These are phyloP conservation scores for Vigna trinervia DNA, from an alignment of 306 rosid species.

Conservation along the genomic window DNA sequence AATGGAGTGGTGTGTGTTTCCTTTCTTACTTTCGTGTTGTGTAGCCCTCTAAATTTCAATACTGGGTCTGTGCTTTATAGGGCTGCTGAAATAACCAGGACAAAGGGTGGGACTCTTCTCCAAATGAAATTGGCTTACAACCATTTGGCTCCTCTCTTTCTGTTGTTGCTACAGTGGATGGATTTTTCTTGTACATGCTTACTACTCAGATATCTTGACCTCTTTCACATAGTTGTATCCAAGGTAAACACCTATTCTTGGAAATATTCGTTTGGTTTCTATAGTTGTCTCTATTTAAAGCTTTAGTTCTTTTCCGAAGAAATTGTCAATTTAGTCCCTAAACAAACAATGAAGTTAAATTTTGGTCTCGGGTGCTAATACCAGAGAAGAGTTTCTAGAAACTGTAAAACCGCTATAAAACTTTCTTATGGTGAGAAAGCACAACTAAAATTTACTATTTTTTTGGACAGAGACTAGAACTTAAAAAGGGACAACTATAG, in stretches of 20 bases:
- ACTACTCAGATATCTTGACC: slow-evolving; percentile 76
- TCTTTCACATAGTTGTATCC: slow-evolving; percentile 84
- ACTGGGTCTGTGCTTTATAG: slow-evolving; percentile 62
- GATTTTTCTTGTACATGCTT: slow-evolving; percentile 86
- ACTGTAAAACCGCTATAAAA: neutral
- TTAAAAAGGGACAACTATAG: neutral
- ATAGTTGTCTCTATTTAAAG: neutral
- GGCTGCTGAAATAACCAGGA: slow-evolving; percentile 91
- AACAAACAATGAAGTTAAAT: neutral
- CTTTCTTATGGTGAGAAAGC: neutral
- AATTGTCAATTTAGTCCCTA: neutral
- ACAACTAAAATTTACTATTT: neutral
- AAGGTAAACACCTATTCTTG: slow-evolving; percentile 62
- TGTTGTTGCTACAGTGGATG: slow-evolving; percentile 87
- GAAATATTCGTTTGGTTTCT: neutral
- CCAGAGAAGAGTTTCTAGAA: no score
- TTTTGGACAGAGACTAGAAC: neutral
- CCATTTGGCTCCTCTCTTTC: slow-evolving; percentile 79
- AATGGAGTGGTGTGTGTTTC: neutral
- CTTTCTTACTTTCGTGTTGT: neutral
- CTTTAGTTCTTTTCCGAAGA: neutral
- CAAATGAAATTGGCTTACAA: slow-evolving; percentile 93
- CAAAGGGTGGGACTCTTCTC: slow-evolving; percentile 79
- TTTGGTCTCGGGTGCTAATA: neutral
- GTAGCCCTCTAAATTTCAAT: slow-evolving; percentile 31